These are phyloP conservation scores for Solanum verrucosum DNA, from an alignment of 257 asterid genomes.

Conservation along the genomic window DNA sequence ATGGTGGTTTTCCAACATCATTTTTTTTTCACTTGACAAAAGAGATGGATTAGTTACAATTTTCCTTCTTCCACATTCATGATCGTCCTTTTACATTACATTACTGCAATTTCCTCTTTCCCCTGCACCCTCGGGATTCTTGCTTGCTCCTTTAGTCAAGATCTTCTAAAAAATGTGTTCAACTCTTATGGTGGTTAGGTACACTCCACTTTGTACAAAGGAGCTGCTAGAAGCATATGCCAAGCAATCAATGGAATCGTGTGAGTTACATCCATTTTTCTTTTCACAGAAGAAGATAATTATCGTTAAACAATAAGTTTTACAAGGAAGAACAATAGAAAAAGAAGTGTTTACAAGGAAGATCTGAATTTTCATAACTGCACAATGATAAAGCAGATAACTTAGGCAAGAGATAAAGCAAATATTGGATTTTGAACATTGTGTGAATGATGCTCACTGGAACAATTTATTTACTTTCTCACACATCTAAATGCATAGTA, in stretches of 20 bases:
- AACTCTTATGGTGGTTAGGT: constrained; percentile 41
- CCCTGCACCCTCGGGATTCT: not conserved
- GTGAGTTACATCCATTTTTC: constrained; percentile 33
- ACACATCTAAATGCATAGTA: not conserved
- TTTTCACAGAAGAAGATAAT: not conserved
- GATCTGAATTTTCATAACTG: not conserved
- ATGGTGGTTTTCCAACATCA: not conserved
- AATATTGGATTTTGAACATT: not conserved
- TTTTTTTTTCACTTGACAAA: not conserved
- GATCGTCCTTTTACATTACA: not conserved
- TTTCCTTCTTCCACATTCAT: not conserved
- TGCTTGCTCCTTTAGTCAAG: not conserved
- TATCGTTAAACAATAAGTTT: not conserved
- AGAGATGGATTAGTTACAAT: not conserved
- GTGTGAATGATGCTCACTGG: not conserved
- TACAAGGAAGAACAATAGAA: not conserved
- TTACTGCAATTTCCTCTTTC: not conserved
- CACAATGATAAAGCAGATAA: not conserved
- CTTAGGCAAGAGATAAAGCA: not conserved
- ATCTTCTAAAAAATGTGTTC: not conserved
- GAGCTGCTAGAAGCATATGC: constrained; percentile 73
- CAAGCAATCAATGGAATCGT: constrained; percentile 61
- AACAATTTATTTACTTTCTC: not conserved
- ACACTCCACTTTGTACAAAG: constrained; percentile 70
- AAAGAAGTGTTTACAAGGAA: not conserved